Percentiles rank a stretch among this genome's conserved stretches.
Evolutionary conservation across 495 filamentous ascomycete species (phyloP).

Genomic region (Extremus antarcticus): DNA sequence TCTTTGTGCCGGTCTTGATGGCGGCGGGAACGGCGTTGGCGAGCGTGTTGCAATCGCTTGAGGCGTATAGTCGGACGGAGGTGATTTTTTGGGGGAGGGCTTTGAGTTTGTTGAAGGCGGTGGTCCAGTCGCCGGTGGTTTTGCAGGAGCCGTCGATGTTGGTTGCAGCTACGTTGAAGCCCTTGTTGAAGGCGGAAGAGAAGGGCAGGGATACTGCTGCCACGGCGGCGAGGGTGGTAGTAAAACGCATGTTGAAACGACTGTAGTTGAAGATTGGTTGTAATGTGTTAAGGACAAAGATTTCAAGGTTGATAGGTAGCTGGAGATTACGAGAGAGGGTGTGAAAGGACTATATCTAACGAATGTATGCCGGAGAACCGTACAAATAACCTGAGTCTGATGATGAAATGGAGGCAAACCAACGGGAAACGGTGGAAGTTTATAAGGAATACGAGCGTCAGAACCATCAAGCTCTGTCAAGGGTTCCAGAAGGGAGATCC

Average conservation of each 20-base stretch:
- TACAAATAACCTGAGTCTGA: neutral
- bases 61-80: slow-evolving; percentile 56
- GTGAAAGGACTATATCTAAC: neutral
- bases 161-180: slow-evolving; percentile 75
- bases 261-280: too few species aligned
- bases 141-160: slow-evolving; percentile 49
- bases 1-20: slow-evolving; percentile 55
- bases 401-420: neutral
- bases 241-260: slow-evolving; percentile 14
- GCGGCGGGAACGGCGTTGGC: slow-evolving; percentile 68
- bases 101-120: slow-evolving; percentile 60
- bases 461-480: neutral
- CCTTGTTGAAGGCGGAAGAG: slow-evolving; percentile 37
- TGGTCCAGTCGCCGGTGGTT: slow-evolving; percentile 52
- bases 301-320: neutral
- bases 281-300: too few species aligned
- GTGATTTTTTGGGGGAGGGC: slow-evolving; percentile 58
- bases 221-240: slow-evolving; percentile 13
- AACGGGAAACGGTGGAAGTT: neutral
- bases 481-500: neutral
- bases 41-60: slow-evolving; percentile 44
- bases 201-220: slow-evolving; percentile 12
- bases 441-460: neutral
- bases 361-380: too few species aligned
- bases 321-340: neutral